Base-by-base conservation (phyloP, 2,329 filamentous ascomycete genomes). In the Fusarium coffeatum region DNA sequence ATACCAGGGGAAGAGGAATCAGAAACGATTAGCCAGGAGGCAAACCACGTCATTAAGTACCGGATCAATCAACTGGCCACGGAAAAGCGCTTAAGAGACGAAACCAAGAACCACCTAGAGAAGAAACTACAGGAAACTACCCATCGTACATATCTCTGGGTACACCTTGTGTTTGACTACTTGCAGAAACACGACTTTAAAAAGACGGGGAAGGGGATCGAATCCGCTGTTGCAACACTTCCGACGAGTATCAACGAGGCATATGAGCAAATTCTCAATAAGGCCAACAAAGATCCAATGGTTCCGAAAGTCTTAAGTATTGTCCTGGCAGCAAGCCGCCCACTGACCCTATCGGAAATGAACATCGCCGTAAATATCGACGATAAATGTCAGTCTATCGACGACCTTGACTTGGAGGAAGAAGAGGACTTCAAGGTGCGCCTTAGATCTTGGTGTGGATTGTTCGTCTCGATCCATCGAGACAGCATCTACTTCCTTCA, bases 131-230 rank as follows among this genome's bases (percentile, higher is more conserved):
- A 66, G 22, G 46, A 53, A 9, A 58, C 58, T 28, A 30, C 64
- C 1, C 69, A 81, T 41, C 77, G 79, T 13, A 82, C 79, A 0
- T 82, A 81, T 53, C 78, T 82, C 18, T 82, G 77, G 80, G 69
- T 80, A 6, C 72, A 79, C 41, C 74, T 82, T 55, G 71, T 81
- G 3, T 78, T 81, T 15, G 68, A 80, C 16, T 71, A 77, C 53
- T 59, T 81, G 15, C 23, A 73, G 46, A 58, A 47, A 16, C 32
- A 56, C 8, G 27, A 25, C 45, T 72, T 78, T 25, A 76, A 74
- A 37, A 74, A 66, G 43, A 74, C 59, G 20, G 11, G 23, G 1
- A 68, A 60, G 32, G 73, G 65, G 7, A 41, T 77, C 20, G 43
- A 72, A 12, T 40, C 37, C 8, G 25, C 64, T 12, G 61, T 77